Conservation (phyloP, 169 alveolate genomes). For the Besnoitia besnoiti region DNA sequence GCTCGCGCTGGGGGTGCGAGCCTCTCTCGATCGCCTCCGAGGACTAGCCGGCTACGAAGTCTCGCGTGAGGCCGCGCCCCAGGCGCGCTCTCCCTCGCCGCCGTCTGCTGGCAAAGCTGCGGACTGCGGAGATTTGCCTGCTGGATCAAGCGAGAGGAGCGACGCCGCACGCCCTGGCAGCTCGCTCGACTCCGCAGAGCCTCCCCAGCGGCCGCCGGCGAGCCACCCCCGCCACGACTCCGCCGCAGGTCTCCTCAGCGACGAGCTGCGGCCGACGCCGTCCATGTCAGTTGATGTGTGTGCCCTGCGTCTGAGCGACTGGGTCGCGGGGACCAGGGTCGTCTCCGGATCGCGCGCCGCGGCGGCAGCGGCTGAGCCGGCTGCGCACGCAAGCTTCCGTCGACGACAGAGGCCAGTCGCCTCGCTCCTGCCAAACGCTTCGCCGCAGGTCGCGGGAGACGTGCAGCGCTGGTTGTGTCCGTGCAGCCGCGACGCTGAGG, state of each 20-base stretch:
- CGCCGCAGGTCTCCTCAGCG: neutral
- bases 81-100: neutral
- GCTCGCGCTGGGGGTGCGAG: neutral
- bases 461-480: conserved; percentile 9
- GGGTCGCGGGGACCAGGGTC: no score
- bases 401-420: neutral
- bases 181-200: neutral
- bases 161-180: neutral
- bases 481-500: neutral
- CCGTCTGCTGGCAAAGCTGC: neutral
- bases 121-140: neutral
- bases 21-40: neutral
- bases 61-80: no score
- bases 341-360: no score
- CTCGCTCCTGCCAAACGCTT: conserved; percentile 6
- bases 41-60: neutral
- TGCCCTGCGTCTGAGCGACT: neutral
- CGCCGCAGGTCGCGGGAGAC: neutral
- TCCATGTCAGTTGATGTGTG: neutral
- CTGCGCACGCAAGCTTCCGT: neutral
- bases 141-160: neutral
- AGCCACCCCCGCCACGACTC: no score
- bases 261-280: conserved; percentile 1
- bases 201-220: neutral
- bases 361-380: no score